A percentile compares a stretch with the other conserved stretches of the same genome.
Evolutionary conservation across 306 rosid species (phyloP).

Genomic region (Leucaena leucocephala): DNA sequence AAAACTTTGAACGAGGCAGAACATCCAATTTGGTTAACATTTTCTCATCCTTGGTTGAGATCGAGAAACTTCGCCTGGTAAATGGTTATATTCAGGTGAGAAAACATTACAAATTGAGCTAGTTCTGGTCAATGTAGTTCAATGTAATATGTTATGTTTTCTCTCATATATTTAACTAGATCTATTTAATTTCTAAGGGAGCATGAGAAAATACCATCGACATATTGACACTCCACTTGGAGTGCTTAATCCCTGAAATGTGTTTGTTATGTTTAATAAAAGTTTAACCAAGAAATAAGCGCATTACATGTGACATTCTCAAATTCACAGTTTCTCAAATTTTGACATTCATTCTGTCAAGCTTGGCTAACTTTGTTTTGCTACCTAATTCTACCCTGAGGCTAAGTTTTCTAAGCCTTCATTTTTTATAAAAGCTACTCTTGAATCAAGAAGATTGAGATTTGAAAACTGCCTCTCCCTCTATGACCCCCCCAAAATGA

Average conservation of each 20-base stretch:
- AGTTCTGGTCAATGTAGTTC: not conserved
- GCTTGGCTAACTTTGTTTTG: no score
- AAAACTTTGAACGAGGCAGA: not conserved
- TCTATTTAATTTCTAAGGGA: not conserved
- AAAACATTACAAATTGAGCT: not conserved
- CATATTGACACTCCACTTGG: not conserved
- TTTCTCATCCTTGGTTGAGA: not conserved
- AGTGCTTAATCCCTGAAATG: not conserved
- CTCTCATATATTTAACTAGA: not conserved
- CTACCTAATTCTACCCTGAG: no score
- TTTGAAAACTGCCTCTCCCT: no score
- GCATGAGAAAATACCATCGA: not conserved
- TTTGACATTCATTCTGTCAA: no score
- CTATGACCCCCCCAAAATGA: no score
- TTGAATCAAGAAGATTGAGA: no score
- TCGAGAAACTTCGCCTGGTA: conserved; percentile 5
- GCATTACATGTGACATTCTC: no score
- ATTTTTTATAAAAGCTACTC: no score
- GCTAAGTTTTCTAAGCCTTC: no score
- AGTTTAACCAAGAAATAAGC: no score
- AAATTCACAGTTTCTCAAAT: no score
- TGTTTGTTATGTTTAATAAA: not conserved
- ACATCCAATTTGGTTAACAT: conserved; percentile 11
- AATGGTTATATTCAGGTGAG: conserved; percentile 18
- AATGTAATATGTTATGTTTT: not conserved